Percentiles rank a stretch among this genome's conserved stretches.
Evolutionary conservation across 177 flowering plant species (phyloP).

Genomic region (Vitis hybrid): DNA sequence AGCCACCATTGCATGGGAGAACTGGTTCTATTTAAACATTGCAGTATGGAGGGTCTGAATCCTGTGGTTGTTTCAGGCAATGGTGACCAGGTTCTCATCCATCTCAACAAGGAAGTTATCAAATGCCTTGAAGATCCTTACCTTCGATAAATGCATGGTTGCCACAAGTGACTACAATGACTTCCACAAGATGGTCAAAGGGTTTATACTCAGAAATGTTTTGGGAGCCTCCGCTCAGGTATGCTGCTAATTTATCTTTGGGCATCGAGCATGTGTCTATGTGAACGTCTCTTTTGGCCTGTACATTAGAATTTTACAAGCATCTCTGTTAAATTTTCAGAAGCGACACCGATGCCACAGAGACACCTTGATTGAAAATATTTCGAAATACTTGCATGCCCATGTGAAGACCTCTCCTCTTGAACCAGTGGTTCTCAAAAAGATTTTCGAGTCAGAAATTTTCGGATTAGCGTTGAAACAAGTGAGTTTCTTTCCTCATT

Average conservation of each 20-base stretch:
- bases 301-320: background rate
- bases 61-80: constrained; percentile 58
- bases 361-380: constrained; percentile 61
- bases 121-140: constrained; percentile 67
- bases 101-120: constrained; percentile 89
- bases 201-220: constrained; percentile 49
- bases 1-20: too few species aligned
- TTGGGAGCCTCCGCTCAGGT: constrained; percentile 93
- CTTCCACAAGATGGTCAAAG: constrained; percentile 71
- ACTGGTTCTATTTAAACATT: too few species aligned
- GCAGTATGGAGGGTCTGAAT: too few species aligned
- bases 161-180: constrained; percentile 88
- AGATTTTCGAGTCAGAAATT: constrained; percentile 63
- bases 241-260: background rate
- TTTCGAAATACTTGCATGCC: constrained; percentile 35
- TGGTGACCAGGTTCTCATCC: constrained; percentile 79
- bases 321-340: constrained; percentile 32
- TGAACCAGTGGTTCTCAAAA: constrained; percentile 58
- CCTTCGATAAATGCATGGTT: constrained; percentile 71
- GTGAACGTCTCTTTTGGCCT: background rate
- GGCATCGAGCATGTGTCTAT: too few species aligned
- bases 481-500: constrained; percentile 39
- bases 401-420: constrained; percentile 34
- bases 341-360: constrained; percentile 64
- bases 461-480: constrained; percentile 74